Evolutionary conservation across 768 basidiomycete species (phyloP).

Genomic region (Tricholoma sp.): DNA sequence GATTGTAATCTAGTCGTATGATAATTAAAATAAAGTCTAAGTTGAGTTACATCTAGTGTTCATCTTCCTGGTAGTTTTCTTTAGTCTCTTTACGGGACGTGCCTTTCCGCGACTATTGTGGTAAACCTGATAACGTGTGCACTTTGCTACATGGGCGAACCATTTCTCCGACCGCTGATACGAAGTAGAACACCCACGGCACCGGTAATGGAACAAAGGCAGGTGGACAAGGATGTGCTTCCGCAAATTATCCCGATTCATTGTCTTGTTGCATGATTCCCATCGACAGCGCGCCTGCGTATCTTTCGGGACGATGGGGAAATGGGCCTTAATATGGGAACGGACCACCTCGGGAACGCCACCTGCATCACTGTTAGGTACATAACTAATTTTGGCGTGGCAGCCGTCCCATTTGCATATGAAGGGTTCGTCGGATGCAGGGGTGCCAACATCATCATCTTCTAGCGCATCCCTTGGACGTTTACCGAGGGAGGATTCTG

Average conservation of each 20-base stretch:
- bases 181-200: neutral
- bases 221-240: neutral
- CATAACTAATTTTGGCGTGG: neutral
- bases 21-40: too few species aligned
- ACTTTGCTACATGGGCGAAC: neutral
- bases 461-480: neutral
- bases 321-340: neutral
- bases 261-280: neutral
- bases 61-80: neutral
- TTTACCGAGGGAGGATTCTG: neutral
- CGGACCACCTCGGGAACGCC: neutral
- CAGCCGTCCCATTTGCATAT: neutral
- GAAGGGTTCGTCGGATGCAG: neutral
- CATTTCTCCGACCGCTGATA: neutral
- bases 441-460: neutral
- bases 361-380: neutral
- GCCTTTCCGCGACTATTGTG: neutral
- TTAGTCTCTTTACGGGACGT: neutral
- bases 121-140: neutral
- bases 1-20: too few species aligned
- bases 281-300: neutral
- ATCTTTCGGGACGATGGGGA: neutral
- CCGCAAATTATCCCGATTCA: neutral
- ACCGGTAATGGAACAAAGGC: neutral
- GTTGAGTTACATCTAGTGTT: neutral